Base-by-base conservation (phyloP, 2,329 filamentous ascomycete species). In the Hypocreales sp. region DNA sequence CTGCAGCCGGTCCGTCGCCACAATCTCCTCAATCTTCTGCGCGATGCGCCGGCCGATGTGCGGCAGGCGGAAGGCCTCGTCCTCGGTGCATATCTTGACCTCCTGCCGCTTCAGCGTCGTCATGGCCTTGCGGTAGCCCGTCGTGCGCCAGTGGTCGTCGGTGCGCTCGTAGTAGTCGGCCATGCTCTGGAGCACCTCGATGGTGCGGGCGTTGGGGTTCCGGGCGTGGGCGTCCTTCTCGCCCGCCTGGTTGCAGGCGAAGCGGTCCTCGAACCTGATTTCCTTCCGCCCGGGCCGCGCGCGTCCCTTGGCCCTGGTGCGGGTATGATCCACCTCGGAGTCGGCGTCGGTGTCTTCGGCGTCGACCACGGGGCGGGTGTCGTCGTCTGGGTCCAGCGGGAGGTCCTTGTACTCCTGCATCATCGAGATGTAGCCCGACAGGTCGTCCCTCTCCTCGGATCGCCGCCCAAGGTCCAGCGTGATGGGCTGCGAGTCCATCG, bases 21-120 rank as follows among this genome's bases (percentile, higher is more conserved):
- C 80, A 23, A 94, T 92, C 45, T 94, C 87, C 41, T 90, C 81
- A 35, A 95, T 90, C 48, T 93, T 93, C 15, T 67, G 60, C 0
- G 84, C 84, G 2, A 94, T 56, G 1, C 80, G 67, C 8, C 60
- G 41, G 7, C 86, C 86, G 20, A 94, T 72, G 31, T 64, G 67
- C 1, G 72, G 71, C 1, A 94, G 60, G 2, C 53, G 48, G 8
- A 64, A 54, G 0, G 86, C 87, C 47, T 92, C 66, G 26, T 72
- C 63, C 31, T 67, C 72, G 0, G 77, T 86, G 4, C 51, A 58
- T 32, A 94, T 67, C 43, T 72, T 76, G 25, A 38, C 41, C 0
- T 56, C 45, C 34, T 86, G 77, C 25, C 69, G 73, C 24, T 71
- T 71, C 9, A 95, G 60, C 4, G 71, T 78, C n/a, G 61, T 58